phyloP scores from a whole-genome alignment of 306 rosid species.

The Ammopiptanthus mongolicus region DNA sequence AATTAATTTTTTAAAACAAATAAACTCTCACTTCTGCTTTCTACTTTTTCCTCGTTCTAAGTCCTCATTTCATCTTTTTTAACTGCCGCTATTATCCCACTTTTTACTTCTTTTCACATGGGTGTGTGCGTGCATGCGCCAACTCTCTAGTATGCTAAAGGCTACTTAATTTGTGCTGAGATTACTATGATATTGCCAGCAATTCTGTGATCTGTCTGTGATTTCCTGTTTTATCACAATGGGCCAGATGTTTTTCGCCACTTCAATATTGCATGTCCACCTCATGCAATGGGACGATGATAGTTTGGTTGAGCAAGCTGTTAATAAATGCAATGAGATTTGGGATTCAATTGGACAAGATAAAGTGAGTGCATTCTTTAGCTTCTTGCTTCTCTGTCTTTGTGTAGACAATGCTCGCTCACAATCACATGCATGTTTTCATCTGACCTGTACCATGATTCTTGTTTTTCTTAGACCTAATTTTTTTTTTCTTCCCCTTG shows the following conservation, averaged over 20 bases:
- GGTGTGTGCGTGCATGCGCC: background rate
- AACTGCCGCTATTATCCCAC: background rate
- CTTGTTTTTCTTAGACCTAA: constrained; percentile 9
- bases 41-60: background rate
- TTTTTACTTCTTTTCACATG: background rate
- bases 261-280: constrained; percentile 83
- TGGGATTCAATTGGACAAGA: constrained; percentile 70
- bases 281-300: constrained; percentile 95
- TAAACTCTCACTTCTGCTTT: background rate
- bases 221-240: constrained; percentile 32
- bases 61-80: background rate
- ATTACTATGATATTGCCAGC: constrained; percentile 10
- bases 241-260: constrained; percentile 88
- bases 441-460: constrained; percentile 1
- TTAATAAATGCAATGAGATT: constrained; percentile 60
- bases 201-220: constrained; percentile 20
- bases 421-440: constrained; percentile 12
- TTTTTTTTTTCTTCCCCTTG: background rate
- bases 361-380: constrained; percentile 57
- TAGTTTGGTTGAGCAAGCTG: constrained; percentile 75
- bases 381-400: constrained; percentile 13
- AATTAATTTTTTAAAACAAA: background rate
- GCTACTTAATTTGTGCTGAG: background rate
- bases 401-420: background rate
- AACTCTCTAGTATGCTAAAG: constrained; percentile 12